These are phyloP conservation scores for Fusarium virguliforme DNA, from an alignment of 2,329 filamentous ascomycete genomes.

Conservation along the genomic window DNA sequence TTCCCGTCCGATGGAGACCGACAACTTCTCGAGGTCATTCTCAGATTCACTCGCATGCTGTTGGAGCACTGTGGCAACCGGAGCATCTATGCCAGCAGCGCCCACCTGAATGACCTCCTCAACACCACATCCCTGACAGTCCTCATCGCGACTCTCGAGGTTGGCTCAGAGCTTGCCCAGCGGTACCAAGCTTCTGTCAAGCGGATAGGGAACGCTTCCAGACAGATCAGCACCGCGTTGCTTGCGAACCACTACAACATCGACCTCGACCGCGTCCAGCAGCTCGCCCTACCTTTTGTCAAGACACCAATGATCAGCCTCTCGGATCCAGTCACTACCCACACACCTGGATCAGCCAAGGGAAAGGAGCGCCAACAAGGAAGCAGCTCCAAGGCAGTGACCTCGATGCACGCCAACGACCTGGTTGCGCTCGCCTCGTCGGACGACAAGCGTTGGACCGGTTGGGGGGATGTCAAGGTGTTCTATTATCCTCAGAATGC, in stretches of 20 bases:
- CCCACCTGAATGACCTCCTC: constrained; percentile 88
- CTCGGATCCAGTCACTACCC: constrained; percentile 67
- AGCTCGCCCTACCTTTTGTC: constrained; percentile 85
- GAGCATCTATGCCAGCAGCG: constrained; percentile 95
- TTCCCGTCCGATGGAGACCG: constrained; percentile 84
- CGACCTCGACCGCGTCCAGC: constrained; percentile 85
- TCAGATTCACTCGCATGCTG: constrained; percentile 89
- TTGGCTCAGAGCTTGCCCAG: constrained; percentile 89
- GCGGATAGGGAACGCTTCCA: constrained; percentile 76
- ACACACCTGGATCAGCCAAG: constrained; percentile 74
- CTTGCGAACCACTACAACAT: constrained; percentile 89
- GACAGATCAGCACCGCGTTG: constrained; percentile 79
- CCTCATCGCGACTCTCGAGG: constrained; percentile 82
- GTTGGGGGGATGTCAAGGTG: constrained; percentile 86
- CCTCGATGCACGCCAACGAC: constrained; percentile 84
- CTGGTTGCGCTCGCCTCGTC: constrained; percentile 81
- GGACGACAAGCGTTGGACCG: constrained; percentile 74
- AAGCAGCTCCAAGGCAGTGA: constrained; percentile 64
- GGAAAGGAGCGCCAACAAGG: constrained; percentile 78
- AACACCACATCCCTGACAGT: constrained; percentile 88
- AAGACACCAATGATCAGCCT: constrained; percentile 75
- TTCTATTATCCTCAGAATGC: constrained; percentile 78
- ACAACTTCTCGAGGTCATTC: constrained; percentile 82
- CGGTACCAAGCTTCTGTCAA: constrained; percentile 93
- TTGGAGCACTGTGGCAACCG: constrained; percentile 97